phyloP scores from a whole-genome alignment of 2,329 filamentous ascomycete genomes.

The Falciphora oryzae region DNA sequence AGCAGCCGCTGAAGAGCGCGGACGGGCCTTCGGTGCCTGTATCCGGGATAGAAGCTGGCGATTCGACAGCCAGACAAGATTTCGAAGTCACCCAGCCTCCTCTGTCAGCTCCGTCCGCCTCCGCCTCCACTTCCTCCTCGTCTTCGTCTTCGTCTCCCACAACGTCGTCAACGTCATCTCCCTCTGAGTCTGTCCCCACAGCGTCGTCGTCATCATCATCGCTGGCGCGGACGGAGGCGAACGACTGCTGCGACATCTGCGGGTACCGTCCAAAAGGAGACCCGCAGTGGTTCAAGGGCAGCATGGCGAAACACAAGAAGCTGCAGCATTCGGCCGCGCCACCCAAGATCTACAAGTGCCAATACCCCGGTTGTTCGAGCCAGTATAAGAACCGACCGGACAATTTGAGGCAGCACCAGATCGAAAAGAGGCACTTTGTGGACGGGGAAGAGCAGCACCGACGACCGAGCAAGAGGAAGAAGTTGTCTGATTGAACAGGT shows the following conservation, averaged over 20 bases:
- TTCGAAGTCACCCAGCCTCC: too few species aligned
- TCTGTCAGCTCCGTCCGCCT: neutral
- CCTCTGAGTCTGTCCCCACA: conserved; percentile 3
- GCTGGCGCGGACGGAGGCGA: conserved; percentile 28
- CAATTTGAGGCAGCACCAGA: conserved; percentile 50
- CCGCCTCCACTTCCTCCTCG: neutral
- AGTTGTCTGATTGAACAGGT: conserved; percentile 20
- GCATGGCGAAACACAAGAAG: conserved; percentile 54
- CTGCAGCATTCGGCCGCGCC: conserved; percentile 44
- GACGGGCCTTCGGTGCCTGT: too few species aligned
- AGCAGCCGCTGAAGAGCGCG: too few species aligned
- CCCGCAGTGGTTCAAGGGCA: conserved; percentile 53
- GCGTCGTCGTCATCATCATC: conserved; percentile 3
- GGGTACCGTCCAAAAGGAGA: conserved; percentile 50
- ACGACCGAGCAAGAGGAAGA: conserved; percentile 44
- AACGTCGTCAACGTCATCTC: conserved; percentile 2
- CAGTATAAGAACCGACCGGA: conserved; percentile 51
- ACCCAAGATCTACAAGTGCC: conserved; percentile 46
- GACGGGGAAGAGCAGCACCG: conserved; percentile 31
- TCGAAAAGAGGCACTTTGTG: conserved; percentile 51
- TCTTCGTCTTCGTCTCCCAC: conserved; percentile 2
- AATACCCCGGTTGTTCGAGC: conserved; percentile 47
- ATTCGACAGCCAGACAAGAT: too few species aligned
- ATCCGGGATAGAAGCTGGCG: too few species aligned
- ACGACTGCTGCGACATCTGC: conserved; percentile 44